Evolutionary conservation across 345 rosid species (phyloP), one percentile per base, ranked within the genome.

Genomic region (Murraya paniculata): DNA sequence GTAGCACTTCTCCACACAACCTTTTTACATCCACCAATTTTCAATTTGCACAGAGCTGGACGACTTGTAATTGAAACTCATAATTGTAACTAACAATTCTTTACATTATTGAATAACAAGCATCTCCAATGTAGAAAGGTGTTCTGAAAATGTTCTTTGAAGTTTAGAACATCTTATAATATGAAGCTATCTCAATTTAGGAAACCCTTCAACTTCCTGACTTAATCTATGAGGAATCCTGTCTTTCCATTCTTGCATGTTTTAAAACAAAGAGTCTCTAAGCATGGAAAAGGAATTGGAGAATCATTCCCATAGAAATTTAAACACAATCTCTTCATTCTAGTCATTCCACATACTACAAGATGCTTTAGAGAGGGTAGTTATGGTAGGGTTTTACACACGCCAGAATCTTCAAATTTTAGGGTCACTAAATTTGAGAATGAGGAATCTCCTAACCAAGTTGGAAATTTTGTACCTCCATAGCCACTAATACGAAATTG

Each of bases 241-340:
- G 25, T 69, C 79, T 48, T 78, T 75, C 89, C 86, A 84, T 78
- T 78, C 76, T 18, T 21, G 58, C 85, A 84, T 73, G 13, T 16
- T 57, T n/a, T 66, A 75, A 87, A 84, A 35, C 9, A n/a, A 35
- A 74, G 53, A 25, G 50, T 74, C 60, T 74, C 73, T 38, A 68
- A 36, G 0, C 56, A 59, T 7, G 75, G 78, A 35, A 80, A 80
- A 67, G 27, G 71, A 8, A 33, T 39, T 3, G 61, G n/a, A 30
- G 7, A n/a, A 19, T 27, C 24, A 1, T 19, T 56, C 57, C 72
- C 70, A 31, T 74, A 74, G 4, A 80, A 41, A 28, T 67, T 75
- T 6, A 0, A 13, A 24, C 73, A 75, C 2, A 80, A 30, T 4
- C 16, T 69, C 18, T 11, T 21, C 2, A 80, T 6, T 6, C 48